Base-by-base conservation (phyloP, 805 yeast genomes). In the Saccharomycopsis schoenii region DNA sequence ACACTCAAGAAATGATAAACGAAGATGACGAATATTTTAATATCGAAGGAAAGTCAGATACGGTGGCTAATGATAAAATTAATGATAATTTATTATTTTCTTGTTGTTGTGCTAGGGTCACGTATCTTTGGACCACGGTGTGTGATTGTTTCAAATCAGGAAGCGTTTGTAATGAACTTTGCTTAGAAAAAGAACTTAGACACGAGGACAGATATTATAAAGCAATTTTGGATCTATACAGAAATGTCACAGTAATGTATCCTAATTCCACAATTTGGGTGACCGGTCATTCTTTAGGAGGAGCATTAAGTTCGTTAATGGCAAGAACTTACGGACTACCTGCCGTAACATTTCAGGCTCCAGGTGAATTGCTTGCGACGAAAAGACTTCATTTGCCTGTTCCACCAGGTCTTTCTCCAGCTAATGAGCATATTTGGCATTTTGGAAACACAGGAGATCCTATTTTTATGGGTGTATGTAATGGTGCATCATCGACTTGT, bases 401-500 rank as follows among this genome's bases (percentile, higher is more conserved):
- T 74, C 96, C 98, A 1, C 99, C 99, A 0, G 97, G 97, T 0
- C 70, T 89, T 14, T 92, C 97, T 0, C 73, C 76, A 8, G 81
- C 85, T 67, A 75, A 83, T 73, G 97, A 92, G 68, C 86, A 89
- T 65, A 81, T 94, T 10, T 94, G 96, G 96, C 97, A 94, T 70
- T 76, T 94, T 69, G 99, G 99, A 2, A 93, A 94, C 71, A 94
- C 94, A 1, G 98, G 97, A 0, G 99, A 94, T 71, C 99, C 99
- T 1, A 89, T 94, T 1, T 94, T 79, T 68, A 87, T 92, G 93
- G 99, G 99, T 0, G 92, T 90, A 9, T 94, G 99, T 71, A 91
- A 88, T 68, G 99, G 99, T 10, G 96, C 94, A 0, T 83, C 93
- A 3, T 86, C 96, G 0, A 73, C 92, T 1, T 94, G 99, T 72